Base-by-base conservation (phyloP, 345 rosid genomes). In the Gynandropsis gynandra region DNA sequence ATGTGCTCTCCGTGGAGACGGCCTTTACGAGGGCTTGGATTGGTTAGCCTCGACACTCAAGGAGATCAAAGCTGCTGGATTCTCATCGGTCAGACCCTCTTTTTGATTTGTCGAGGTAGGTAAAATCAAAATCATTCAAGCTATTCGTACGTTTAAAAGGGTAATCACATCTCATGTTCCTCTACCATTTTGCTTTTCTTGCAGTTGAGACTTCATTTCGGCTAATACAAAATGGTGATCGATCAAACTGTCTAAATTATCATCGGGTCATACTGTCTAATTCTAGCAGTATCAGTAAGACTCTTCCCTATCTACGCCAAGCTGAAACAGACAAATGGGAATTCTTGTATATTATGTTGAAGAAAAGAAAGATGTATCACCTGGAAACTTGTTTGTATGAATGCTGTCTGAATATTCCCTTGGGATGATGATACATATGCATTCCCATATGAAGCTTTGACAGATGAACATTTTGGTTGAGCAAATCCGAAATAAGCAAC, bases 1-100 rank as follows among this genome's bases (percentile, higher is more conserved):
- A 58, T 85, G 97, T 44, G 97, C 99, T 7, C 81, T 93, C 34
- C 73, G 69, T 67, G 99, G 99, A 57, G 99, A 87, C 47, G 99
- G 99, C 12, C 95, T 93, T 12, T 93, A 93, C 7, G 99, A 93
- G 67, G 99, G 99, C 19, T 72, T 87, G 77, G 97, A 88, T 69
- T 87, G 99, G 97, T 72, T 93, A 61, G 66, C 94, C 16, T 47
- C 77, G 48, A 88, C 95, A 1, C 75, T 88, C 41, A 85, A 85
- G 67, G 89, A 85, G 74, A 81, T 82, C 79, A 87, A 56, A 77
- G 95, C 96, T 43, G 83, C 87, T 50, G 98, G 98, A 62, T 87
- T 70, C 78, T 79, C 95, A 47, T 90, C 92, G 0, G 78, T 72
- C 35, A 87, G 92, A 52, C 72, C 95, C 57, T 80, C 85, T 7